Conservation (phyloP, 192 early-diverging fungal genomes). For the Thoreauomyces humboldtii region DNA sequence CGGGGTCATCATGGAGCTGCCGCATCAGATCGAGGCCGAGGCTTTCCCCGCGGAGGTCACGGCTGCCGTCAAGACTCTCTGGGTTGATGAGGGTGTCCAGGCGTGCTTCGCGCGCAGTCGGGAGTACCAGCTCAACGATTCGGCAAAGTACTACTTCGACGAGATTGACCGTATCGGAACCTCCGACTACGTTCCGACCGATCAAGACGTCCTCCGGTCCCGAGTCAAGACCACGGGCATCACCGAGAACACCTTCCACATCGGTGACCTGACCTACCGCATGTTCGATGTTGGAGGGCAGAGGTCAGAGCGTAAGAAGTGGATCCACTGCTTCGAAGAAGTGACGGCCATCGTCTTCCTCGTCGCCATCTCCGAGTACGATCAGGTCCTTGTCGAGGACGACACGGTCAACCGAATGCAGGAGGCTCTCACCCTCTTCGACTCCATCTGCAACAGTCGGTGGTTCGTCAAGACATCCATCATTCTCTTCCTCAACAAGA, state of each 20-base stretch:
- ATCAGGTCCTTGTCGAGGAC: constrained; percentile 94
- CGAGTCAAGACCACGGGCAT: constrained; percentile 98
- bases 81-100: constrained; percentile 81
- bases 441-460: constrained; percentile 95
- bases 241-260: constrained; percentile 89
- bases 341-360: constrained; percentile 95
- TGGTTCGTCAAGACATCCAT: constrained; percentile 98
- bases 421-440: constrained; percentile 95
- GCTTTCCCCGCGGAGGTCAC: constrained; percentile 79
- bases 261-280: constrained; percentile 89
- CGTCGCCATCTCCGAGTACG: constrained; percentile 95
- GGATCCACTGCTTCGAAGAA: constrained; percentile 99
- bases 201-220: constrained; percentile 96
- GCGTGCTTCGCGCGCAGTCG: constrained; percentile 77
- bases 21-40: constrained; percentile 86
- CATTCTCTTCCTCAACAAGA: constrained; percentile 98
- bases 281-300: constrained; percentile 99
- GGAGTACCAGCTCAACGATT: constrained; percentile 97
- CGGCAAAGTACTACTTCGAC: constrained; percentile 95
- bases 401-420: constrained; percentile 96
- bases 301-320: constrained; percentile 97
- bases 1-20: constrained; percentile 75
- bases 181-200: constrained; percentile 79
- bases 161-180: constrained; percentile 84
- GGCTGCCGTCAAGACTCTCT: constrained; percentile 76